Evolutionary conservation across 139 green algal species (phyloP).

Genomic region (Monoraphidium neglectum): DNA sequence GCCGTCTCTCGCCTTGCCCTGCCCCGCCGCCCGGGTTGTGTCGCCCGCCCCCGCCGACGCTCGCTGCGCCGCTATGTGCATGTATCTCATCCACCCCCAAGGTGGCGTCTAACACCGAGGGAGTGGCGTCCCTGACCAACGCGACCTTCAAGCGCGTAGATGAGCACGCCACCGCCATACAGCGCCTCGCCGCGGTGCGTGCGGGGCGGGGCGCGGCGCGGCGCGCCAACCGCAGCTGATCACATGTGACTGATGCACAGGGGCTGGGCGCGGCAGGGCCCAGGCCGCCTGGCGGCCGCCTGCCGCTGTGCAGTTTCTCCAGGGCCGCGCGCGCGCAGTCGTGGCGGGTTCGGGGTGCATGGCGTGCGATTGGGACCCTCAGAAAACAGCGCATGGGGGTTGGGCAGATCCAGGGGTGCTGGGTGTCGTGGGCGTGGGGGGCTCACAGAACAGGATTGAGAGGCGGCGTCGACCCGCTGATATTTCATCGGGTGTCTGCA

Average conservation of each 20-base stretch:
- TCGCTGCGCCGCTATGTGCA: no score
- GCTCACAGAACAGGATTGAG: background rate
- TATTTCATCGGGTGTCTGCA: background rate
- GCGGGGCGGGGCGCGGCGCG: no score
- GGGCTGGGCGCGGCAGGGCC: background rate
- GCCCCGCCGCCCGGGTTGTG: no score
- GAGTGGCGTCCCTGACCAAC: constrained; percentile 26
- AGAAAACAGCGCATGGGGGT: background rate
- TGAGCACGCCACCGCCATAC: constrained; percentile 42
- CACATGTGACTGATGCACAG: background rate
- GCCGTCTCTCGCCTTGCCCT: no score
- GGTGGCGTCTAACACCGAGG: constrained; percentile 28
- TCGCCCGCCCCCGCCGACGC: no score
- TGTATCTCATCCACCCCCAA: background rate
- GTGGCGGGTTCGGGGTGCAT: background rate
- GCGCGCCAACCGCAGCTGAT: background rate
- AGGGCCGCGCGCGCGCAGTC: background rate
- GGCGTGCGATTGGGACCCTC: background rate
- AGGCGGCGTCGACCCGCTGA: background rate
- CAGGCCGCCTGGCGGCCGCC: no score
- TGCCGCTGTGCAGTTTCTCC: background rate
- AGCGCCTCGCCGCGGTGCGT: constrained; percentile 38
- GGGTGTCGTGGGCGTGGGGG: background rate
- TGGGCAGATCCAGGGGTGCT: background rate
- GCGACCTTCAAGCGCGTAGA: constrained; percentile 39